A percentile compares a stretch with the other conserved stretches of the same genome.
phyloP scores from a whole-genome alignment of 306 rosid species.

The Clitoria ternatea region DNA sequence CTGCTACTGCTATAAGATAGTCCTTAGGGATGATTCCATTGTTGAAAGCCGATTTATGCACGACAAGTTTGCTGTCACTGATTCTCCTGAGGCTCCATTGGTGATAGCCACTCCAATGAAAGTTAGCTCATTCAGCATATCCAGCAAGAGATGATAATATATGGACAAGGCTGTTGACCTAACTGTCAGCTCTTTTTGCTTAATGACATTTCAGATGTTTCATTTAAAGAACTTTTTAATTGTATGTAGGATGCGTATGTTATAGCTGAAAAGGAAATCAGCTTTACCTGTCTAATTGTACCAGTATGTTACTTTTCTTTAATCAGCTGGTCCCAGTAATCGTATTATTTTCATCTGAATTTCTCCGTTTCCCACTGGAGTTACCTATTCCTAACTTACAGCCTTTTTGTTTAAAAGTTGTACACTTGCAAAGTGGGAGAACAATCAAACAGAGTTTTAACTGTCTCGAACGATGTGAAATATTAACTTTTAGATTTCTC shows the following conservation, averaged over 20 bases:
- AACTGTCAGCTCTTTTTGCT: conserved; percentile 28
- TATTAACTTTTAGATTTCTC: no score
- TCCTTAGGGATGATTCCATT: conserved; percentile 92
- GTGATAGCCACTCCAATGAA: conserved; percentile 97
- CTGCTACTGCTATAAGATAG: conserved; percentile 96
- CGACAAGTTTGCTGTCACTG: conserved; percentile 80
- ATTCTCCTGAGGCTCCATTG: conserved; percentile 96
- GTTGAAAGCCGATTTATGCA: conserved; percentile 98
- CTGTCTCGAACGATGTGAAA: no score
- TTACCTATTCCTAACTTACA: background rate
- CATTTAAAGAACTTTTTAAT: conserved; percentile 16
- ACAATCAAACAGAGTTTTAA: no score
- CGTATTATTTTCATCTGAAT: background rate
- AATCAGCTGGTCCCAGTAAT: conserved; percentile 8
- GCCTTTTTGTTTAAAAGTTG: no score
- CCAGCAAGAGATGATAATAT: conserved; percentile 58
- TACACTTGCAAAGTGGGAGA: no score
- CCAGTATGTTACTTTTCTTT: conserved; percentile 13
- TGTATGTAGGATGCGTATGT: conserved; percentile 30
- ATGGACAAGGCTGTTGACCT: conserved; percentile 11
- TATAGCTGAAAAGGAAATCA: conserved; percentile 18
- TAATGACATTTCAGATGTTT: conserved; percentile 32
- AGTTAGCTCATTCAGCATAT: conserved; percentile 97
- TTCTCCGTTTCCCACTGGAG: background rate
- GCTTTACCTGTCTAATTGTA: conserved; percentile 29